A percentile compares a stretch with the other conserved stretches of the same genome.
phyloP scores from a whole-genome alignment of 83 land plant species.

The Larix sibirica region DNA sequence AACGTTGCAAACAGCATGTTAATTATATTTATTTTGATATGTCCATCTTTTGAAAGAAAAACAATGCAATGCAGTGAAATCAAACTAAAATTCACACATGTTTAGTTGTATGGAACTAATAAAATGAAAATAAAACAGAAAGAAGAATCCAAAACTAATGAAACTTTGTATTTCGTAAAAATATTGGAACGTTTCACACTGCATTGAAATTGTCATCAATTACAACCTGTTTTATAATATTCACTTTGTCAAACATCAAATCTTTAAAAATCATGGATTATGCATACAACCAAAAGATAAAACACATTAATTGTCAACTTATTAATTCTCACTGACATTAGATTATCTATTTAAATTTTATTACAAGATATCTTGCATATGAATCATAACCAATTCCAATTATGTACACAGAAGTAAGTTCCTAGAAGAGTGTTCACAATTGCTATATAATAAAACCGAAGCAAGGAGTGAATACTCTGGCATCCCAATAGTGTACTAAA shows the following conservation, averaged over 20 bases:
- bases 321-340: too few relatives aligned
- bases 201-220: background rate
- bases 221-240: slow-evolving; percentile 1
- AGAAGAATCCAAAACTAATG: too few relatives aligned
- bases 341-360: background rate
- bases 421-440: background rate
- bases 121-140: slow-evolving; percentile 6
- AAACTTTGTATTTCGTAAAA: background rate
- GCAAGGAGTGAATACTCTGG: background rate
- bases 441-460: background rate
- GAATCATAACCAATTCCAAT: background rate
- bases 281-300: background rate
- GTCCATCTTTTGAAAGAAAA: background rate
- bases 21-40: background rate
- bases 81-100: background rate
- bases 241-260: background rate
- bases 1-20: background rate
- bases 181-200: background rate
- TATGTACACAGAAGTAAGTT: background rate
- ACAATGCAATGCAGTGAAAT: background rate
- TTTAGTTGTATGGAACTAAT: background rate
- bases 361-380: background rate
- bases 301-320: too few relatives aligned
- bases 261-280: background rate
- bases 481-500: background rate